These are phyloP conservation scores for Cyamopsis tetragonoloba DNA, from an alignment of 306 rosid species.

Conservation along the genomic window DNA sequence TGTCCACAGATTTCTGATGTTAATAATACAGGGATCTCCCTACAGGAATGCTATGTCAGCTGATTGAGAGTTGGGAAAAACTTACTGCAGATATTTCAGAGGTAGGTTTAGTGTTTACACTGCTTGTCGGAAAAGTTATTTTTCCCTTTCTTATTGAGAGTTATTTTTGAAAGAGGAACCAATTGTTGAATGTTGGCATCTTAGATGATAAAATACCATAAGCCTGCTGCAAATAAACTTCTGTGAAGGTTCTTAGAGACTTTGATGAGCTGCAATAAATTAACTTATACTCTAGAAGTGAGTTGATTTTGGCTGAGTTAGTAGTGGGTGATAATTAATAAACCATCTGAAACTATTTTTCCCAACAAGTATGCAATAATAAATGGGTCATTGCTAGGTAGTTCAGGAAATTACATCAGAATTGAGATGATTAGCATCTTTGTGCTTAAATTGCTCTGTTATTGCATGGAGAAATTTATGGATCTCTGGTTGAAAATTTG, in stretches of 20 bases:
- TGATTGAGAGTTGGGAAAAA: slow-evolving; percentile 72
- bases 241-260: background rate
- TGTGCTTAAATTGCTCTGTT: background rate
- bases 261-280: background rate
- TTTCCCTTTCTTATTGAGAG: background rate
- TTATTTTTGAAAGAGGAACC: background rate
- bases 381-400: background rate
- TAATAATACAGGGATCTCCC: slow-evolving; percentile 74
- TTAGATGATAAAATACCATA: background rate
- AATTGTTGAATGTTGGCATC: slow-evolving; percentile 8
- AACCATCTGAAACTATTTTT: slow-evolving; percentile 7
- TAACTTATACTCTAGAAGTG: slow-evolving; percentile 5
- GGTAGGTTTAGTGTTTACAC: slow-evolving; percentile 45
- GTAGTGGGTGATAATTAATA: background rate
- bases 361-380: too few species aligned
- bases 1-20: slow-evolving; percentile 17
- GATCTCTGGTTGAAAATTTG: background rate
- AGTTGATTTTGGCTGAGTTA: background rate
- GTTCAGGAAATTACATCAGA: background rate
- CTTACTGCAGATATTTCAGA: slow-evolving; percentile 51
- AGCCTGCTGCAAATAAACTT: background rate
- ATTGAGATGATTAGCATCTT: background rate
- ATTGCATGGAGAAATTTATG: background rate
- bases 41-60: slow-evolving; percentile 43
- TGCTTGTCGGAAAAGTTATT: slow-evolving; percentile 17